Evolutionary conservation across 139 green algal genomes (phyloP).

Genomic region (Dunaliella primolecta): DNA sequence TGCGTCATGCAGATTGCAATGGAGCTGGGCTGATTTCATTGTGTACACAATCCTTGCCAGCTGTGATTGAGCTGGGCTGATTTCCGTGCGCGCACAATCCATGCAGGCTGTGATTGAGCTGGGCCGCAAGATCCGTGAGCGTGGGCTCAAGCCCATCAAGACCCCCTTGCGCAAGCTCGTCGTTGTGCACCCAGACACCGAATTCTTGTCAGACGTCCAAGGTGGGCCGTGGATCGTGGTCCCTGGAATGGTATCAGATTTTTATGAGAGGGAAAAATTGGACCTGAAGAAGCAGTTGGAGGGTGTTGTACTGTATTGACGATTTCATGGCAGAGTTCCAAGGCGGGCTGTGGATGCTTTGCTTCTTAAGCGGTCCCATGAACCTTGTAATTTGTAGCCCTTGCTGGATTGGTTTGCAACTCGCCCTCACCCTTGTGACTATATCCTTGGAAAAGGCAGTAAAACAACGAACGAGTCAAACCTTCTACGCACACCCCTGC

Average conservation of each 20-base stretch:
- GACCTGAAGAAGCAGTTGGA: neutral
- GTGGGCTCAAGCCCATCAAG: constrained; percentile 76
- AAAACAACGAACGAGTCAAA: too few relatives aligned
- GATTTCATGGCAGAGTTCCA: too few relatives aligned
- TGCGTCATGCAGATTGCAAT: neutral
- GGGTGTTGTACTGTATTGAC: too few relatives aligned
- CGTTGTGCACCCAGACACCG: constrained; percentile 80
- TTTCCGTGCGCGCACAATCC: constrained; percentile 81
- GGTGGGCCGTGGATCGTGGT: constrained; percentile 36
- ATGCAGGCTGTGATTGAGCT: constrained; percentile 81
- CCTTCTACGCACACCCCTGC: too few relatives aligned
- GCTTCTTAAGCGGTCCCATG: too few relatives aligned
- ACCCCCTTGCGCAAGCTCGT: constrained; percentile 72
- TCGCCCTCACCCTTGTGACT: too few relatives aligned
- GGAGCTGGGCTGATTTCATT: neutral
- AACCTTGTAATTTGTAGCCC: too few relatives aligned
- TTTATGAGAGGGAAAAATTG: neutral
- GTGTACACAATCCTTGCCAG: neutral
- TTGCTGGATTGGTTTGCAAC: too few relatives aligned
- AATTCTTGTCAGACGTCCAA: constrained; percentile 82
- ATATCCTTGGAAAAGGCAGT: too few relatives aligned
- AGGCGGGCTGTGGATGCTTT: too few relatives aligned
- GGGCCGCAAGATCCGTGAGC: constrained; percentile 80
- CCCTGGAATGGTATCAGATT: neutral
- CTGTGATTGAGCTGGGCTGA: constrained; percentile 86